These are phyloP conservation scores for Clonostachys solani DNA, from an alignment of 2,329 filamentous ascomycete species.

Conservation along the genomic window DNA sequence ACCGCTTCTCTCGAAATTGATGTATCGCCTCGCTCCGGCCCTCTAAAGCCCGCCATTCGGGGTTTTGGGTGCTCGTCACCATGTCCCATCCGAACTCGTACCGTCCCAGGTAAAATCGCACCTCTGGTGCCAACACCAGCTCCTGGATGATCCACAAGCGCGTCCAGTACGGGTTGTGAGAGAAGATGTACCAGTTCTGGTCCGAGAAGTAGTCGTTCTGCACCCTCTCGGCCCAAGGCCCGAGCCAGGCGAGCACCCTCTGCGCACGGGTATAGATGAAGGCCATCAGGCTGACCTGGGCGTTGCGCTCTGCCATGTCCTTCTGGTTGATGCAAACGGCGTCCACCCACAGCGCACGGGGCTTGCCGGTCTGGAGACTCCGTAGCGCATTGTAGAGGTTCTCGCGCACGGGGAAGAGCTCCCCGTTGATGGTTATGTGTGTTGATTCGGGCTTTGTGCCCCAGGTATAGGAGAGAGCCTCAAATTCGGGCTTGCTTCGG, in stretches of 20 bases:
- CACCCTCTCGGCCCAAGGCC: too few relatives aligned
- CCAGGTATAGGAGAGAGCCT: conserved; percentile 8
- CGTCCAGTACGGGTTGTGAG: background rate
- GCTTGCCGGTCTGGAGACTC: background rate
- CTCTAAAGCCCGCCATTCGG: too few relatives aligned
- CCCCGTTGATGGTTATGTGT: background rate
- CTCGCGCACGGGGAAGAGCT: background rate
- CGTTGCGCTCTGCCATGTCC: conserved; percentile 2
- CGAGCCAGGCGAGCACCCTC: background rate
- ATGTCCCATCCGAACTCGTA: too few relatives aligned
- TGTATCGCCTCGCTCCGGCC: too few relatives aligned
- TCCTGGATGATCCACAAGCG: background rate
- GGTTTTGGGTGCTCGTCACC: too few relatives aligned
- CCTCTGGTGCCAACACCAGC: background rate
- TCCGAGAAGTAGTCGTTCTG: too few relatives aligned
- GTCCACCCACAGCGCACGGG: background rate
- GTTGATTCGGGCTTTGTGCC: background rate
- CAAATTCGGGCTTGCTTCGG: background rate
- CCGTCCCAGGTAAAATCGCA: too few relatives aligned
- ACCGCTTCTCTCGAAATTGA: too few relatives aligned
- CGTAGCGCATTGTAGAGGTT: background rate
- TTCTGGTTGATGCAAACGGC: conserved; percentile 6
- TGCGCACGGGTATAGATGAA: background rate
- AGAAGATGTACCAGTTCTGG: too few relatives aligned
- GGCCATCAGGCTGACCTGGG: conserved; percentile 3